Evolutionary conservation across 164 flowering plant genomes (phyloP).

Genomic region (Tinospora cordifolia): DNA sequence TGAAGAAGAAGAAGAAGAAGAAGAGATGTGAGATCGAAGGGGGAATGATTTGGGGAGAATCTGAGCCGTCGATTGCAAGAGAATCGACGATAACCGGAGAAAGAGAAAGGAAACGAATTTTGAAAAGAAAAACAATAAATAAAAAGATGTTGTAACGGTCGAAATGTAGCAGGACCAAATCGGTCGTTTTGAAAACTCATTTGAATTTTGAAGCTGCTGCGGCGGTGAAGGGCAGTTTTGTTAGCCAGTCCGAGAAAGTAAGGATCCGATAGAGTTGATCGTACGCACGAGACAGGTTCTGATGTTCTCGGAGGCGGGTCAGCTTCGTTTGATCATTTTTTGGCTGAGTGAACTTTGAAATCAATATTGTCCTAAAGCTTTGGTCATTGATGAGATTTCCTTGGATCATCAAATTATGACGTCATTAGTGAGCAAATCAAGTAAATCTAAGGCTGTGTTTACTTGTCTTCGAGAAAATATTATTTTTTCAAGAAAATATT

Average conservation of each 20-base stretch:
- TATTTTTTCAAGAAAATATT: no score
- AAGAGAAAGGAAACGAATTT: constrained; percentile 17
- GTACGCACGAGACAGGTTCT: background rate
- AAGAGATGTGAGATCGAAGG: no score
- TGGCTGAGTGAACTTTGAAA: no score
- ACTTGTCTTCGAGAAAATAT: no score
- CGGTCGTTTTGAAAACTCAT: constrained; percentile 14
- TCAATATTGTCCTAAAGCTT: no score
- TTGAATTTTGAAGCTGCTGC: background rate
- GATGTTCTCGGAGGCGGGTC: background rate
- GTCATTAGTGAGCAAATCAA: no score
- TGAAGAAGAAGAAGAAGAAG: background rate
- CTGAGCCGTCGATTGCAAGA: constrained; percentile 25
- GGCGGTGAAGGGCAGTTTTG: background rate
- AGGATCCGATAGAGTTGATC: background rate
- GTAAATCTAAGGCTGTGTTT: no score
- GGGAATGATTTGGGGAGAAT: constrained; percentile 17
- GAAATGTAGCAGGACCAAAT: constrained; percentile 18
- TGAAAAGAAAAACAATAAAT: constrained; percentile 13
- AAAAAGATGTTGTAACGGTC: constrained; percentile 23
- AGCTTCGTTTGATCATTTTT: no score
- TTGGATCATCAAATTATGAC: no score
- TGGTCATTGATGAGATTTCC: no score
- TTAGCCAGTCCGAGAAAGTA: no score
- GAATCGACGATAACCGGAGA: constrained; percentile 23